phyloP scores from a whole-genome alignment of 1,139 yeast species.

The Debaryomyces psychrophilus region DNA sequence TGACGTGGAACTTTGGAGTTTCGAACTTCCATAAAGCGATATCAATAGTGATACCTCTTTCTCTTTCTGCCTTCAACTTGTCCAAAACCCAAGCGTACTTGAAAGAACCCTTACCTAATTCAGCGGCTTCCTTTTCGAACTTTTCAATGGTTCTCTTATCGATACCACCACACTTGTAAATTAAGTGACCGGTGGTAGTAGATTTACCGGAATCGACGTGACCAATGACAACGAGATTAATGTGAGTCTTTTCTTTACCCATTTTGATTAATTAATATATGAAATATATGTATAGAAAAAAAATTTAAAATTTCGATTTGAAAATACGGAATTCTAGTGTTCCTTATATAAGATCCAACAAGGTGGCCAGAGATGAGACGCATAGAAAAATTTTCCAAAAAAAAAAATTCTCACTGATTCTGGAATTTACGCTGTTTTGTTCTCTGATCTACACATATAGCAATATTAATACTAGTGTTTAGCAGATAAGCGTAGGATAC shows the following conservation, averaged over 20 bases:
- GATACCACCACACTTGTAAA: constrained; percentile 90
- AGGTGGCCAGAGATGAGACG: constrained; percentile 14
- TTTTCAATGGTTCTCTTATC: constrained; percentile 98
- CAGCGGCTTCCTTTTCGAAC: constrained; percentile 99
- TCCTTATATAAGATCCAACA: constrained; percentile 11
- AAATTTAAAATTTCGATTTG: constrained; percentile 2
- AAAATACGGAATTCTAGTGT: constrained; percentile 6
- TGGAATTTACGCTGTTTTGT: constrained; percentile 11
- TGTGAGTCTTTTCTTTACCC: constrained; percentile 97
- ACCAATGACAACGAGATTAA: constrained; percentile 99
- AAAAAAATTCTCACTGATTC: constrained; percentile 14
- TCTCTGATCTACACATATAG: constrained; percentile 8
- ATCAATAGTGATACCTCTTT: constrained; percentile 94
- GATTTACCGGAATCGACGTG: constrained; percentile 99
- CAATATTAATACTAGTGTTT: constrained; percentile 4
- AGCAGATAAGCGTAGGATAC: not conserved
- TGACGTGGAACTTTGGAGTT: constrained; percentile 95
- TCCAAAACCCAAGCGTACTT: constrained; percentile 98
- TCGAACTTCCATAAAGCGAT: constrained; percentile 98
- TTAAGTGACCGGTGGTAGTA: constrained; percentile 98
- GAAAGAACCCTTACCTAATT: constrained; percentile 97
- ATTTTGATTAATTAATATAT: constrained; percentile 20
- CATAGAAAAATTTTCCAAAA: constrained; percentile 14
- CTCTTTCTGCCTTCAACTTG: constrained; percentile 96
- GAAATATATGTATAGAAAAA: constrained; percentile 11